A percentile compares a stretch with the other conserved stretches of the same genome.
These are phyloP conservation scores for Plasmodium vivax DNA, from an alignment of 169 alveolate species.

Conservation along the genomic window DNA sequence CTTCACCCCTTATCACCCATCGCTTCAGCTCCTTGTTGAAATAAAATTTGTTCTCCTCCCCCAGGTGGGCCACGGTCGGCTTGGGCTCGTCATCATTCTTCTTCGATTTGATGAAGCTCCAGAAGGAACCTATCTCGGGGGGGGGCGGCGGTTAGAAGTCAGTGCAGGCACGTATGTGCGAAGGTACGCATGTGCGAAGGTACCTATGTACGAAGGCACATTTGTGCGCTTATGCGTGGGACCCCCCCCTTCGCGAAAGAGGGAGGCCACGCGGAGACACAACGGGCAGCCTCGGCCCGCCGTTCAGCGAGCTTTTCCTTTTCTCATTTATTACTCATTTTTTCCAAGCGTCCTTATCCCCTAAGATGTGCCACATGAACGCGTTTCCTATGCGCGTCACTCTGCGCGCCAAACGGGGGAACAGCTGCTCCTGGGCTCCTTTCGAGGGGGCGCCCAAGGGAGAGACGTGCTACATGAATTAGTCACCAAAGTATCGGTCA, in stretches of 20 bases:
- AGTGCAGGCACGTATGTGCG: not conserved
- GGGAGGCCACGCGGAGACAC: not conserved
- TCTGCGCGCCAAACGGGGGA: not conserved
- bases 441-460: not conserved
- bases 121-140: slow-evolving; percentile 33
- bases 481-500: not conserved
- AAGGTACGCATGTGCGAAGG: not conserved
- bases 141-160: not conserved
- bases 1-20: slow-evolving; percentile 92
- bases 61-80: slow-evolving; percentile 80
- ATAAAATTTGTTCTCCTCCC: slow-evolving; percentile 89
- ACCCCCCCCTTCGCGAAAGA: not conserved
- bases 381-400: not conserved
- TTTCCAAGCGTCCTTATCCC: not conserved
- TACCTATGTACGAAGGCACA: not conserved
- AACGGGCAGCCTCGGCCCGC: not conserved
- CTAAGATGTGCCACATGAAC: not conserved
- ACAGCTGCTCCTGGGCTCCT: not conserved
- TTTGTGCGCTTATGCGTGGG: not conserved
- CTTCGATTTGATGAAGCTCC: slow-evolving; percentile 65
- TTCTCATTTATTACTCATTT: not conserved
- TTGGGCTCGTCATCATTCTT: slow-evolving; percentile 64
- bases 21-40: slow-evolving; percentile 87
- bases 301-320: not conserved
- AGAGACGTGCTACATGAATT: not conserved